Evolutionary conservation across 306 rosid genomes (phyloP), one percentile per base, ranked within the genome.

Genomic region (Cucurbita moschata): DNA sequence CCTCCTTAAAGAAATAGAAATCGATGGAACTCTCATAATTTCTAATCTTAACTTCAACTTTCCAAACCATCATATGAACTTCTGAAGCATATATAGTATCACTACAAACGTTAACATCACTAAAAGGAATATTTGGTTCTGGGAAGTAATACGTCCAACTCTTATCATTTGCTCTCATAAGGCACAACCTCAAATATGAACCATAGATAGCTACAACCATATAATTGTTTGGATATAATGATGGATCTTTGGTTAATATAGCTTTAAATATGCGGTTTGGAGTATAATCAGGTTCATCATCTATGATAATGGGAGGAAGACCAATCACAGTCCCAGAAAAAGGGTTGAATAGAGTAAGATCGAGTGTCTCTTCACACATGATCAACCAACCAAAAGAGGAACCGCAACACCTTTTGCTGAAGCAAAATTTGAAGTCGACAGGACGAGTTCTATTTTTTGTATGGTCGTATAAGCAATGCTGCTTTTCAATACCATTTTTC

Each of bases 171-270:
- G 26, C 26, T 65, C 42, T 10, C 0, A 65, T 16, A 7, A 65
- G 0, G 0, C 23, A 38, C 11, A 65, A 3, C 10, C 0, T n/a
- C 0, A 1, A 0, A 9, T 0, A 4, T 6, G 7, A 1, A 3
- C 35, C 0, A 9, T 16, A 39, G 12, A 66, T 66, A 8, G 54
- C 39, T 21, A 46, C 54, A 67, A 67, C 37, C 52, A 65, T 43
- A 12, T 65, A 65, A 10, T 65, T 53, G 18, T 65, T 46, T 18
- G 72, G 72, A 21, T 67, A 67, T 12, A 42, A 43, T 0, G 38
- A 44, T 46, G 39, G 72, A 44, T 67, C 72, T 67, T 67, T 67
- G 53, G 72, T 42, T 46, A 67, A 1, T 42, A 67, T 67, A 46
- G 39, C 72, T 46, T 67, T 67, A 5, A 19, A 4, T 3, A 67